Evolutionary conservation across 202 grass and related monocot species (phyloP), one percentile per base, ranked within the genome.

Genomic region (Carex arenaria): DNA sequence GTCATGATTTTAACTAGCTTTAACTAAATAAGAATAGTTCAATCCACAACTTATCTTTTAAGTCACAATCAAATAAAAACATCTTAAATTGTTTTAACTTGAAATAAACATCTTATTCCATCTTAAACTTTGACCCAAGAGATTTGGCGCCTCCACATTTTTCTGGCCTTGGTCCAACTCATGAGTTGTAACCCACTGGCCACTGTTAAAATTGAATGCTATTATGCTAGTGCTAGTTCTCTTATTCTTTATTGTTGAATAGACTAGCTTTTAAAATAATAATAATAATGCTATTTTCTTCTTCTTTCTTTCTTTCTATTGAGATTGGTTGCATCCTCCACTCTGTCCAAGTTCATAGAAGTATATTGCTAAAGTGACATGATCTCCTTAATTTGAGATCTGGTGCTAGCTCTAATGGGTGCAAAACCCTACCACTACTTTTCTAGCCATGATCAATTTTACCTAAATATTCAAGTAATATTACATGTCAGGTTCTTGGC

Each of bases 341-440:
- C 30, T 75, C 28, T 55, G 49, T 26, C 47, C 72, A 55, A 55
- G 1, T 13, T 56, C 5, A 2, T 32, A 54, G 6, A 73, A 73
- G 20, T 73, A 52, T 54, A 73, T 76, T 74, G 22, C 71, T 30
- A 30, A 31, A 73, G 71, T 51, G 47, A 30, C 71, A 53, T 76
- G 72, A 76, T 76, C 13, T 78, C 73, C 73, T 59, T 55, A 38
- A 59, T 38, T 78, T 60, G 73, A 78, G 73, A 78, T 23, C 52
- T 78, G 28, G n/a, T 78, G 73, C 53, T 78, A 78, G 53, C 53
- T 19, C 52, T 78, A 57, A 57, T 59, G 73, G 73, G 28, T 78
- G 30, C 53, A 32, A 59, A 78, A 78, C 73, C 73, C 53, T 59
- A 78, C 73, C 52, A 78, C 28, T 34, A 19, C 73, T 34, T 59